Conservation (phyloP, 129 eudicot genomes). For the Flaveria sonorensis region DNA sequence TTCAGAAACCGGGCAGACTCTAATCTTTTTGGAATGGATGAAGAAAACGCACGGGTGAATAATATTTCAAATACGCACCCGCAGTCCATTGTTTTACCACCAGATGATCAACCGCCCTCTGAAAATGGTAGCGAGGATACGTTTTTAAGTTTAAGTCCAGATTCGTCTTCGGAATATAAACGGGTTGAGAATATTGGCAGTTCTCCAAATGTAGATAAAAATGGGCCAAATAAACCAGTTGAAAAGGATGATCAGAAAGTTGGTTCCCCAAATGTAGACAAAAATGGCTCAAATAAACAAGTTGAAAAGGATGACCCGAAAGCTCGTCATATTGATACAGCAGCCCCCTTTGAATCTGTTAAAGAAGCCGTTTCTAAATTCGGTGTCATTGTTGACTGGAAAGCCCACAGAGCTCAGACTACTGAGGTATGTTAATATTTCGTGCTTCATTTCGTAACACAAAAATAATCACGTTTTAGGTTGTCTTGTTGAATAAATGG, state of each 20-base stretch:
- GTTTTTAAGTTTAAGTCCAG: slow-evolving; percentile 33
- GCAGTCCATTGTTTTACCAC: background rate
- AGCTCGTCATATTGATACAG: slow-evolving; percentile 55
- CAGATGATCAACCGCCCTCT: slow-evolving; percentile 32
- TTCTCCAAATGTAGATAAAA: slow-evolving; percentile 22
- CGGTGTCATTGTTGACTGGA: slow-evolving; percentile 91
- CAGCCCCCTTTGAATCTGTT: slow-evolving; percentile 81
- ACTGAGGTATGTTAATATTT: slow-evolving; percentile 51
- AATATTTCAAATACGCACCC: slow-evolving; percentile 12
- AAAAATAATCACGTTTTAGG: no score
- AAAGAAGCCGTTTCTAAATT: slow-evolving; percentile 83
- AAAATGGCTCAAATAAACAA: slow-evolving; percentile 19
- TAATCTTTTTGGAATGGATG: slow-evolving; percentile 54
- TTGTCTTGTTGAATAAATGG: no score
- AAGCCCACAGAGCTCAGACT: slow-evolving; percentile 76
- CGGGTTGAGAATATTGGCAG: slow-evolving; percentile 11
- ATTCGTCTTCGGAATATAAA: slow-evolving; percentile 28
- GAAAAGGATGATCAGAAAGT: background rate
- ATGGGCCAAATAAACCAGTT: slow-evolving; percentile 13
- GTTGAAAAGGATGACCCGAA: slow-evolving; percentile 26
- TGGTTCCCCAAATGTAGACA: slow-evolving; percentile 14
- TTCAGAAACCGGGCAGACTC: slow-evolving; percentile 33
- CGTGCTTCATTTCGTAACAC: no score
- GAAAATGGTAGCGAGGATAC: slow-evolving; percentile 21
- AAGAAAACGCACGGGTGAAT: slow-evolving; percentile 31